phyloP scores from a whole-genome alignment of 768 basidiomycete genomes.

The Clavaria fumosa region DNA sequence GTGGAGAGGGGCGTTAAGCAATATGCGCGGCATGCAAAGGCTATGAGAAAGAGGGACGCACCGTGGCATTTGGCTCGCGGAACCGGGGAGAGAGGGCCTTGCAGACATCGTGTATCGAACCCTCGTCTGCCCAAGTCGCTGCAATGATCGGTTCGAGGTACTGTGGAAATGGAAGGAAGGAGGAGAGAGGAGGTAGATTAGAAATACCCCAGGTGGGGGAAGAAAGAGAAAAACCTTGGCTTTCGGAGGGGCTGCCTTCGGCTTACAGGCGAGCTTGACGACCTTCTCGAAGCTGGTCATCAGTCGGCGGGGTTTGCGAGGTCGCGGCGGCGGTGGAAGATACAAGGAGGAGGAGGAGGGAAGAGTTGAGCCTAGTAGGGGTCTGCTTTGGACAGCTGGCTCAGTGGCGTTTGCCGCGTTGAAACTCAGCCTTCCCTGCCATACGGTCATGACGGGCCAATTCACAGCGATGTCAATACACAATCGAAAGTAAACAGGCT shows the following conservation, averaged over 20 bases:
- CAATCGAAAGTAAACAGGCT: too few species aligned
- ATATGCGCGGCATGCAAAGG: neutral
- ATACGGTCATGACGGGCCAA: too few species aligned
- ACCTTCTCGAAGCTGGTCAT: conserved; percentile 84
- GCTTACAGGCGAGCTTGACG: conserved; percentile 94
- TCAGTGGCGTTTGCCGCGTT: too few species aligned
- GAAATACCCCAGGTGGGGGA: neutral
- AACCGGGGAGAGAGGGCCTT: conserved; percentile 73
- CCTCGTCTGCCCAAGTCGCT: conserved; percentile 94
- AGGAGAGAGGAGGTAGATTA: conserved; percentile 1
- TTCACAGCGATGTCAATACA: too few species aligned
- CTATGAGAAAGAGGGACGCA: conserved; percentile 28
- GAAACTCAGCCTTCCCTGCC: too few species aligned
- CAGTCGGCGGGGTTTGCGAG: conserved; percentile 5
- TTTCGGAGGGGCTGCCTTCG: conserved; percentile 91
- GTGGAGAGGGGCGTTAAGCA: neutral
- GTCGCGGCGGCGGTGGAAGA: neutral
- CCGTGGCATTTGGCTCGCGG: conserved; percentile 83
- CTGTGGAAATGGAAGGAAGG: conserved; percentile 31
- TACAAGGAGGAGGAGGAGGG: too few species aligned
- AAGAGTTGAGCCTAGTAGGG: too few species aligned
- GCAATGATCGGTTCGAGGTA: conserved; percentile 95
- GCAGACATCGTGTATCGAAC: conserved; percentile 85
- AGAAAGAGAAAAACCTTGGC: conserved; percentile 47
- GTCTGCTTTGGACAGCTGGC: too few species aligned